Evolutionary conservation across 139 green algal genomes (phyloP), one percentile per base, ranked within the genome.

Genomic region (Closterium sp.): DNA sequence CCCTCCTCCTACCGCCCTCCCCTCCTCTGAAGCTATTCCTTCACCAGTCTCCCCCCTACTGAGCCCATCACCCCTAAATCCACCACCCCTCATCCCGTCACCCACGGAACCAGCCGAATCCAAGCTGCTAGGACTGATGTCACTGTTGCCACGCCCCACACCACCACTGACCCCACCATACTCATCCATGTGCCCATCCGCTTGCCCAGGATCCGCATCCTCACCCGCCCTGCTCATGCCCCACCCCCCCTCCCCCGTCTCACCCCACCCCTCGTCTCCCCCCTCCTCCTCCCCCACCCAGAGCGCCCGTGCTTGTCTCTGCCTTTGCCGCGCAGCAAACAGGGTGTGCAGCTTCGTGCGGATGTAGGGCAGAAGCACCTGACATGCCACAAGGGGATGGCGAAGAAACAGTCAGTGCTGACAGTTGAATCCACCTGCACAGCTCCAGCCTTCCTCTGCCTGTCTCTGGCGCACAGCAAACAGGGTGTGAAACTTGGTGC

Each of bases 321-420:
- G 55, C 16, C 55, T 76, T 4, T 76, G 87, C 12, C 88, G 88
- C 12, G 38, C n/a, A 3, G 31, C 30, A 35, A 93, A 92, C 30
- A 89, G n/a, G 4, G 64, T 19, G 19, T 93, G 87, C 64, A 87
- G n/a, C 88, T 93, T 93, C 10, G 87, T 19, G 28, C 19, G 31
- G 28, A 93, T 2, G 88, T 93, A 93, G 87, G 90, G 90, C 31
- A 93, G 28, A 10, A 90, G 89, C 34, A 92, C 89, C 55, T 76
- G 55, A 3, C 9, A 28, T 76, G 55, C 9, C 3, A 12, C 25
- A 76, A 12, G 25, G 12, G 55, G 55, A n/a, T n/a, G n/a, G n/a
- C n/a, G n/a, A n/a, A n/a, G n/a, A n/a, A n/a, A n/a, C n/a, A n/a
- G n/a, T n/a, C n/a, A n/a, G n/a, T n/a, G n/a, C n/a, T n/a, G n/a